A percentile compares a stretch with the other conserved stretches of the same genome.
These are phyloP conservation scores for Suhomyces bribrorum DNA, from an alignment of 1,139 yeast species.

Conservation along the genomic window DNA sequence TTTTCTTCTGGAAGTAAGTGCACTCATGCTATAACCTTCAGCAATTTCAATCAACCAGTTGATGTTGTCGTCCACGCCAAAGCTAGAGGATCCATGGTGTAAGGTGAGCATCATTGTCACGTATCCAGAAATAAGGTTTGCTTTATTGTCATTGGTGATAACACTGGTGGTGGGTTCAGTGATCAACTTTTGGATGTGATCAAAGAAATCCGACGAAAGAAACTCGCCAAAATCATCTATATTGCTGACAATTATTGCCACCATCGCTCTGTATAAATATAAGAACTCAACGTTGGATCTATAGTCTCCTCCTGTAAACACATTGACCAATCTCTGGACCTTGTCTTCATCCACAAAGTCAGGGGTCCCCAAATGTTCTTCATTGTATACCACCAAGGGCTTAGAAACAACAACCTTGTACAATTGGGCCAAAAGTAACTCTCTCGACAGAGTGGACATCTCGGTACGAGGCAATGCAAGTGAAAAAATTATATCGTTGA, in stretches of 20 bases:
- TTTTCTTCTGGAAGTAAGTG: conserved; percentile 34
- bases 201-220: conserved; percentile 42
- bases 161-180: conserved; percentile 33
- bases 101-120: conserved; percentile 45
- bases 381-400: conserved; percentile 43
- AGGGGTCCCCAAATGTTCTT: conserved; percentile 34
- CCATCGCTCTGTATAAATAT: conserved; percentile 42
- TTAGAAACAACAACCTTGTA: conserved; percentile 48
- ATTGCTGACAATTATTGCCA: conserved; percentile 48
- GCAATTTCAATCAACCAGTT: conserved; percentile 47
- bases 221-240: conserved; percentile 54
- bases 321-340: conserved; percentile 35
- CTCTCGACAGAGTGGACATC: conserved; percentile 52
- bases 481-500: conserved; percentile 43
- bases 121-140: conserved; percentile 47
- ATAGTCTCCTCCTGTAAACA: conserved; percentile 35
- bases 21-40: conserved; percentile 45
- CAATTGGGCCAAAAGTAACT: conserved; percentile 51
- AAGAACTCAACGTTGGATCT: conserved; percentile 47
- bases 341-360: conserved; percentile 39
- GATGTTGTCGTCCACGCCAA: conserved; percentile 50
- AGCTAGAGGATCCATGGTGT: conserved; percentile 51
- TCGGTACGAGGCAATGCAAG: conserved; percentile 43
- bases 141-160: conserved; percentile 41
- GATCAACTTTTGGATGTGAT: conserved; percentile 32